Percentiles rank a stretch among this genome's conserved stretches.
These are phyloP conservation scores for Prunus padus DNA, from an alignment of 306 rosid species.

Conservation along the genomic window DNA sequence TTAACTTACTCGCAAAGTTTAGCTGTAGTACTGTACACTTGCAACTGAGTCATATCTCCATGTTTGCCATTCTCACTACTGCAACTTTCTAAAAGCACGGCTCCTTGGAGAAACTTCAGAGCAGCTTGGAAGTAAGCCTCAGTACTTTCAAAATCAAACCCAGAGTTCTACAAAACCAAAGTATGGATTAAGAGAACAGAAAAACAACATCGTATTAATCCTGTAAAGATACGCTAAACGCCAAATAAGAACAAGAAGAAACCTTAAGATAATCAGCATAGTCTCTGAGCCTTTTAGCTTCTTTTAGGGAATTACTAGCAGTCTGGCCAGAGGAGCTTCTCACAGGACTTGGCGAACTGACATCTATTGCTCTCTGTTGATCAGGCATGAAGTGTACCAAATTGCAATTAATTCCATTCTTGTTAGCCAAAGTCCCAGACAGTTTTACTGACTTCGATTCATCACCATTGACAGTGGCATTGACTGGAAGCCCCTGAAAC, in stretches of 20 bases:
- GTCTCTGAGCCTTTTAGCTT: constrained; percentile 61
- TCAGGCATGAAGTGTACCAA: constrained; percentile 35
- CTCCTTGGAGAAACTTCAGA: constrained; percentile 83
- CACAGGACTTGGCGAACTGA: constrained; percentile 41
- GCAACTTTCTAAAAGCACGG: constrained; percentile 55
- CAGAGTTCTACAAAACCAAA: constrained; percentile 46
- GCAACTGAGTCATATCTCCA: constrained; percentile 61
- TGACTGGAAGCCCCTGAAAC: constrained; percentile 33
- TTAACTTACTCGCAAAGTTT: constrained; percentile 65
- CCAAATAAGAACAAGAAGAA: constrained; percentile 25
- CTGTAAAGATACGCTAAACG: constrained; percentile 29
- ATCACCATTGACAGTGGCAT: constrained; percentile 35
- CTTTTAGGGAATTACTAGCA: constrained; percentile 48
- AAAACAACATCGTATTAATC: constrained; percentile 19
- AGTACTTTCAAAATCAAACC: constrained; percentile 71
- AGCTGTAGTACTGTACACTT: constrained; percentile 60
- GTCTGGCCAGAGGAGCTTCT: constrained; percentile 45
- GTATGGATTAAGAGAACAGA: constrained; percentile 14
- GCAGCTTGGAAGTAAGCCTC: constrained; percentile 88
- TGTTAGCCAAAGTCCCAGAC: constrained; percentile 32
- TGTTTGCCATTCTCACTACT: constrained; percentile 51
- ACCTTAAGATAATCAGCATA: constrained; percentile 72
- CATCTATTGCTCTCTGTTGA: constrained; percentile 31
- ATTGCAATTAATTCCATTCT: constrained; percentile 29
- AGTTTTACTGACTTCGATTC: constrained; percentile 34